A percentile compares a stretch with the other conserved stretches of the same genome.
Conservation (phyloP, 345 rosid species). For the Gossypium ekmanianum region DNA sequence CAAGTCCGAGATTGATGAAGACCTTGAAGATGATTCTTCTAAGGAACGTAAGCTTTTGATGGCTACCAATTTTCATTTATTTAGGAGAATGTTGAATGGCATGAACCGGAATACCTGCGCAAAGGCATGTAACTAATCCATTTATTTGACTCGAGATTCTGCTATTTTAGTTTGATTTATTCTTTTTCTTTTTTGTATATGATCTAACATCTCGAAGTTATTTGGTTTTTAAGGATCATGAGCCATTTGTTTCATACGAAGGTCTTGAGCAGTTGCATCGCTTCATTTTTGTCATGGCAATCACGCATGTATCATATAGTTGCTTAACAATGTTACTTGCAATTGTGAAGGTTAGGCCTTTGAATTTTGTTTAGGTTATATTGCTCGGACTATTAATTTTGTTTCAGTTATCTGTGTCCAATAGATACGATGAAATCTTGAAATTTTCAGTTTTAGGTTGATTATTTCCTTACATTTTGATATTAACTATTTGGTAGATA, state of each 20-base stretch:
- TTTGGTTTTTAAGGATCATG: constrained; percentile 58
- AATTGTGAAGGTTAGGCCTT: constrained; percentile 68
- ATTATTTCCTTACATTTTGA: constrained; percentile 14
- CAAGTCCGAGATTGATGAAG: constrained; percentile 52
- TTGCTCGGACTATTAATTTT: background rate
- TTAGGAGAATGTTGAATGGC: constrained; percentile 57
- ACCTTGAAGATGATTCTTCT: constrained; percentile 43
- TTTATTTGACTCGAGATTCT: background rate
- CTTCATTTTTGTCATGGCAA: constrained; percentile 96
- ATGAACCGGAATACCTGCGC: constrained; percentile 55
- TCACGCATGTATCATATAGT: constrained; percentile 93
- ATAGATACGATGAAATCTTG: background rate
- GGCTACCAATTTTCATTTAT: constrained; percentile 29
- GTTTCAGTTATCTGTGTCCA: background rate
- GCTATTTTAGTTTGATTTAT: background rate
- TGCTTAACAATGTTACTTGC: constrained; percentile 96
- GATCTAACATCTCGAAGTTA: constrained; percentile 2
- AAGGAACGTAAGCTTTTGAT: constrained; percentile 51
- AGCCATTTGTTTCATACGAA: constrained; percentile 91
- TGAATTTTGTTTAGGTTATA: background rate
- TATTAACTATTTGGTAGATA: constrained; percentile 46
- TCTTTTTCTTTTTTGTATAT: background rate
- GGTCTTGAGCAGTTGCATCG: constrained; percentile 96
- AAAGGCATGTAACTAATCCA: constrained; percentile 44
- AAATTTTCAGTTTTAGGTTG: background rate